Evolutionary conservation across 495 filamentous ascomycete species (phyloP).

Genomic region (Xylaria sp.): DNA sequence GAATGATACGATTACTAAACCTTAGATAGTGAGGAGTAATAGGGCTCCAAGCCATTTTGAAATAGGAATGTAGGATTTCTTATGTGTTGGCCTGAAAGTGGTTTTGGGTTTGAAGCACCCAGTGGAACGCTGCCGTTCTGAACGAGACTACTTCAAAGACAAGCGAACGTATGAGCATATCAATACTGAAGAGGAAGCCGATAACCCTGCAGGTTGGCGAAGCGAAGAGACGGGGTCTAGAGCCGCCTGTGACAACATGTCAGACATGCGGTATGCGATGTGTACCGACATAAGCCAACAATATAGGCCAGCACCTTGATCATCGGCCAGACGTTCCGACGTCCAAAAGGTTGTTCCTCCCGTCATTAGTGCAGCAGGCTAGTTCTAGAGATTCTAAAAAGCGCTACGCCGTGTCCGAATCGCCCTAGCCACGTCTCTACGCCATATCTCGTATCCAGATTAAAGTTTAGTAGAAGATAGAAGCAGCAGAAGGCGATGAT

Average conservation of each 20-base stretch:
- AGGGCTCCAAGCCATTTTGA: not conserved
- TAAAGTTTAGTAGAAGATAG: not conserved
- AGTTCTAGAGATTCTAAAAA: not conserved
- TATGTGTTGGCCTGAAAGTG: slow-evolving; percentile 1
- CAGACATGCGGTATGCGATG: not conserved
- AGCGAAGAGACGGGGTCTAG: slow-evolving; percentile 11
- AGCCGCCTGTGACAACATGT: not conserved
- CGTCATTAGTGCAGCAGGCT: not conserved
- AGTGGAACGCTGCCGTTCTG: not conserved
- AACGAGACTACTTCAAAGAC: slow-evolving; percentile 7
- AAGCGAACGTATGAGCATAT: slow-evolving; percentile 14
- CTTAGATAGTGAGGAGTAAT: not conserved
- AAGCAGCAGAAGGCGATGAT: not conserved
- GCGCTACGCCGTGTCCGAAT: slow-evolving; percentile 5
- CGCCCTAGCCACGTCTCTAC: not conserved
- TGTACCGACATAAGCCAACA: slow-evolving; percentile 13
- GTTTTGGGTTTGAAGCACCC: not conserved
- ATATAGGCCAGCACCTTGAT: slow-evolving; percentile 17
- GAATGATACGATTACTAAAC: not conserved
- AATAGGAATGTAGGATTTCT: not conserved
- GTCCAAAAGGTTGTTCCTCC: not conserved
- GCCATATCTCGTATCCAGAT: not conserved
- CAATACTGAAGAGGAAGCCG: not conserved
- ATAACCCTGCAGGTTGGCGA: slow-evolving; percentile 21
- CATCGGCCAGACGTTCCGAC: slow-evolving; percentile 20